Evolutionary conservation across 192 early-diverging fungal genomes (phyloP), one percentile per base, ranked within the genome.

Genomic region (Backusella psychrophila): DNA sequence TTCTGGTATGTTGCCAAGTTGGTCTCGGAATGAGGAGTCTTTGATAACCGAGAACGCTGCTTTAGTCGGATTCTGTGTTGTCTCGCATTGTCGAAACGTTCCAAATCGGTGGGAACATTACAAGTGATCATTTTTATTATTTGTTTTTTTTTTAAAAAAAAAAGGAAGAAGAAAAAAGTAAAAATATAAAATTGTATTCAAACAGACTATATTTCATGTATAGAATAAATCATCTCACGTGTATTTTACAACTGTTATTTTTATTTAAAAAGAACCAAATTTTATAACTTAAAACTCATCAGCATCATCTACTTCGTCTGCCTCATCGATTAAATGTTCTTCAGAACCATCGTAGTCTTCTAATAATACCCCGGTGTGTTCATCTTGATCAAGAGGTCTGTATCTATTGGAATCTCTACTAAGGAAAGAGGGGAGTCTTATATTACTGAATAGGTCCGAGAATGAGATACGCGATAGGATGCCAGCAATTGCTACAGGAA

Each of bases 341-440:
- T 69, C 59, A 46, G 66, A 74, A 23, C 73, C 77, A 66, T 77
- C 82, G 67, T 85, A 85, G 72, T 85, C 83, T 34, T 85, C 83
- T 63, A 85, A 69, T 33, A 82, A 66, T 9, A 85, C 83, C 35
- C 79, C 82, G 8, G 74, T 65, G 21, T 82, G 74, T 31, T 84
- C 83, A 52, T 85, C 84, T 29, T 81, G 80, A 34, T 66, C 73
- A 17, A 85, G 63, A 17, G 79, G 69, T 23, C 74, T 79, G 59
- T 85, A 85, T 66, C 65, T 69, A 33, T 17, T 29, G 65, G 75
- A 66, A 11, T 76, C 66, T 31, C 65, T 66, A 14, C 23, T 29
- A 35, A 69, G 34, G 35, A 80, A 83, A 1, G 73, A 19, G 9
- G 75, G 78, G 17, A 79, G 39, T 12, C 69, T 59, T n/a, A 79